Percentiles rank a stretch among this genome's conserved stretches.
These are phyloP conservation scores for Globisporangium cederbergense DNA, from an alignment of 352 stramenopile species.

Conservation along the genomic window DNA sequence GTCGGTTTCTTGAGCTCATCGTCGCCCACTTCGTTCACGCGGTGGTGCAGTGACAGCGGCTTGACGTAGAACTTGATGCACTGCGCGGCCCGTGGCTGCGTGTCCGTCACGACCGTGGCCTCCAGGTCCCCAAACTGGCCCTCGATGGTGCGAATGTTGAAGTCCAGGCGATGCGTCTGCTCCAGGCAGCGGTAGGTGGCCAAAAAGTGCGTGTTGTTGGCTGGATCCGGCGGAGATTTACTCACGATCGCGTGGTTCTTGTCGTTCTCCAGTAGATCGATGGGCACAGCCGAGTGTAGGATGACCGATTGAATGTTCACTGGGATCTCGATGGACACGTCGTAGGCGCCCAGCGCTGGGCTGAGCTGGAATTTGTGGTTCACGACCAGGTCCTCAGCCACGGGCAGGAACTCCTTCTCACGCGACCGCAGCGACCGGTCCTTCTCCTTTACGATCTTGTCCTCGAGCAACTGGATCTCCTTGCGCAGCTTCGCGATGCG, in stretches of 20 bases:
- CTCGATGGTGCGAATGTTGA: conserved; percentile 81
- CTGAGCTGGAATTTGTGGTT: conserved; percentile 81
- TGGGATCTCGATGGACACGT: conserved; percentile 78
- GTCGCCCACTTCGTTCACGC: conserved; percentile 62
- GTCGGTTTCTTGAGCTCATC: conserved; percentile 46
- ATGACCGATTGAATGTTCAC: conserved; percentile 78
- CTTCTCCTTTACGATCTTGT: conserved; percentile 65
- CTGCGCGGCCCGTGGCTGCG: conserved; percentile 60
- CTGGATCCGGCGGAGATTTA: conserved; percentile 53
- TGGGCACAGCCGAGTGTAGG: conserved; percentile 66
- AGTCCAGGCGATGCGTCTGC: conserved; percentile 74
- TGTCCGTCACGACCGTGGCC: conserved; percentile 65
- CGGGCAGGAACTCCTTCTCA: conserved; percentile 64
- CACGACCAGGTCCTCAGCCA: conserved; percentile 73
- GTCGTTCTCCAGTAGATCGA: conserved; percentile 74
- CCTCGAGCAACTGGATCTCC: conserved; percentile 60
- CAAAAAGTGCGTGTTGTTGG: conserved; percentile 62
- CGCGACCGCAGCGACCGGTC: conserved; percentile 32
- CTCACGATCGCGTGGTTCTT: conserved; percentile 75
- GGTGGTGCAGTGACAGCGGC: conserved; percentile 78
- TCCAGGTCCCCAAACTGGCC: conserved; percentile 80
- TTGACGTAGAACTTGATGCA: conserved; percentile 77
- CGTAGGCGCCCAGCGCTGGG: conserved; percentile 58
- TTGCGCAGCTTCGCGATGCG: conserved; percentile 82
- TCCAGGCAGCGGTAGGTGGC: conserved; percentile 80